A percentile compares a stretch with the other conserved stretches of the same genome.
Conservation (phyloP, 495 filamentous ascomycete species). For the Glonium stellatum region DNA sequence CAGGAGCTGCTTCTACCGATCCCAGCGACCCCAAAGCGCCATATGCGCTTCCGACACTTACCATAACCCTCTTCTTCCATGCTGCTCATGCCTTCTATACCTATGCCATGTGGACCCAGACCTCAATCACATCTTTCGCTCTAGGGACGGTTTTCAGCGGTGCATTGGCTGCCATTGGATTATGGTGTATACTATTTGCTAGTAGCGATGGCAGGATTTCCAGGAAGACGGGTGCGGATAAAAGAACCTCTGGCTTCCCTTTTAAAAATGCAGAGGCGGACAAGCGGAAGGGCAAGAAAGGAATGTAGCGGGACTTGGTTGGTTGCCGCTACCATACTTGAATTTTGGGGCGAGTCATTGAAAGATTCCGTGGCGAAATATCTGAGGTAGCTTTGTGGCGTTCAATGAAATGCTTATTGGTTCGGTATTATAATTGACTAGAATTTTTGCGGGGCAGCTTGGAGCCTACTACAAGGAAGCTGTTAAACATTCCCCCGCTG, state of each 20-base stretch:
- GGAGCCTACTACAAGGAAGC: too few species aligned
- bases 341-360: not conserved
- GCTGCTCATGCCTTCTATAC: constrained; percentile 52
- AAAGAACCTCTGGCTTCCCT: constrained; percentile 73
- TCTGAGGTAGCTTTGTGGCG: not conserved
- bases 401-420: too few species aligned
- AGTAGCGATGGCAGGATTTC: constrained; percentile 56
- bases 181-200: constrained; percentile 72
- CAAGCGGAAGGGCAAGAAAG: constrained; percentile 48
- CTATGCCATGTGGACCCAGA: constrained; percentile 46
- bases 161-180: constrained; percentile 52
- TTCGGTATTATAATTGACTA: too few species aligned
- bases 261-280: constrained; percentile 66
- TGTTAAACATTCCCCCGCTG: too few species aligned
- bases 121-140: constrained; percentile 47
- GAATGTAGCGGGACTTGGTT: not conserved
- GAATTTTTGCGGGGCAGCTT: too few species aligned
- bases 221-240: constrained; percentile 67
- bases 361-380: not conserved
- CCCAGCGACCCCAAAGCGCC: constrained; percentile 53
- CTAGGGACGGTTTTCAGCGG: constrained; percentile 48
- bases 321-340: not conserved
- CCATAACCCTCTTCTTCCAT: constrained; percentile 63
- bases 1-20: constrained; percentile 25
- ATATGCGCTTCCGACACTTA: constrained; percentile 60